These are phyloP conservation scores for Sequoiadendron giganteum DNA, from an alignment of 75 land plant species.

Conservation along the genomic window DNA sequence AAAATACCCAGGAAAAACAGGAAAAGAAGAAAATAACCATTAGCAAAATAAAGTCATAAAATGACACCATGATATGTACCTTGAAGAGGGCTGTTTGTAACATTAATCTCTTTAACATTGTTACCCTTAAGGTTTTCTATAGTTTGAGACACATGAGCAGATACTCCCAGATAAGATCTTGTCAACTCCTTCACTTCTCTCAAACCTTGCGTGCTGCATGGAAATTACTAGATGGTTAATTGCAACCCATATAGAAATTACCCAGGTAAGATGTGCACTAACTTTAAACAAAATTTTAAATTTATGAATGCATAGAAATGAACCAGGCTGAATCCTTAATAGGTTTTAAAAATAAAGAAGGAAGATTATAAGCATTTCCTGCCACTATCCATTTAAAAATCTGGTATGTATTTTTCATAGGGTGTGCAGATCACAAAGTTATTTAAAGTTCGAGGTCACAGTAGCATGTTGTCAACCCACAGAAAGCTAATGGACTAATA, in stretches of 20 bases:
- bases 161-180: conserved; percentile 28
- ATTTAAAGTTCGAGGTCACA: too few species aligned
- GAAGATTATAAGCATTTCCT: background rate
- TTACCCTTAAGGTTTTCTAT: conserved; percentile 1
- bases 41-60: background rate
- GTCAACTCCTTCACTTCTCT: conserved; percentile 29
- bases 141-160: conserved; percentile 23
- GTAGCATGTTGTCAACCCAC: too few species aligned
- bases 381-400: background rate
- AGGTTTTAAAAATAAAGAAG: background rate
- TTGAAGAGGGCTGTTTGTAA: background rate
- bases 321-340: background rate
- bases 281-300: background rate
- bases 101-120: background rate
- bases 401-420: too few species aligned
- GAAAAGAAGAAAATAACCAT: background rate
- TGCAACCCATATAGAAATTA: background rate
- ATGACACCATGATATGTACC: background rate
- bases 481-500: too few species aligned
- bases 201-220: conserved; percentile 31
- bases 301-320: background rate
- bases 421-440: too few species aligned
- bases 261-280: too few species aligned
- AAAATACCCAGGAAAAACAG: background rate
- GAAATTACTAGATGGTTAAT: background rate